These are phyloP conservation scores for Rhizophlyctis rosea DNA, from an alignment of 192 early-diverging fungal species.

Conservation along the genomic window DNA sequence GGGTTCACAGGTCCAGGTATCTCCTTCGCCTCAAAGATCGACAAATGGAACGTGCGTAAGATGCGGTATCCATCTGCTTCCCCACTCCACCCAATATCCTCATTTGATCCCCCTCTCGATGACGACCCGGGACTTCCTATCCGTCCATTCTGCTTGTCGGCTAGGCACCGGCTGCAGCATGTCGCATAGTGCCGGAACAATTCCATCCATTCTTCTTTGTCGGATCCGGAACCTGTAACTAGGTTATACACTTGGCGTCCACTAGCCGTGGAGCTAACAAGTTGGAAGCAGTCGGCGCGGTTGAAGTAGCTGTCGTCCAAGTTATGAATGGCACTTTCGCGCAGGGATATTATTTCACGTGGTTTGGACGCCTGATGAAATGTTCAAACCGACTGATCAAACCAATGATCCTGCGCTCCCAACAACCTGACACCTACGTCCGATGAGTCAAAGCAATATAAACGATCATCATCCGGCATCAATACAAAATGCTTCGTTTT, in stretches of 20 bases:
- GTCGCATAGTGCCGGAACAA: slow-evolving; percentile 18
- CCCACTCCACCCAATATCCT: neutral
- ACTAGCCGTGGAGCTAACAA: slow-evolving; percentile 16
- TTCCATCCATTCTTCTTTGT: slow-evolving; percentile 35
- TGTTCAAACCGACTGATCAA: neutral
- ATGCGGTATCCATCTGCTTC: slow-evolving; percentile 7
- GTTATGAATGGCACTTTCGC: slow-evolving; percentile 24
- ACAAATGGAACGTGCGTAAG: slow-evolving; percentile 21
- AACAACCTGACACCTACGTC: neutral
- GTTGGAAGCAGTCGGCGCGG: slow-evolving; percentile 36
- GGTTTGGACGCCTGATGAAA: slow-evolving; percentile 13
- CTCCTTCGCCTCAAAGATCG: slow-evolving; percentile 45
- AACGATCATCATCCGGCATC: slow-evolving; percentile 21
- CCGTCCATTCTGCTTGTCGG: neutral
- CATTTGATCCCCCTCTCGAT: neutral
- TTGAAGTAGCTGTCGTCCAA: slow-evolving; percentile 44
- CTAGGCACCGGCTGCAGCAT: slow-evolving; percentile 29
- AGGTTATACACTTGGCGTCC: slow-evolving; percentile 38
- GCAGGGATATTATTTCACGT: slow-evolving; percentile 31
- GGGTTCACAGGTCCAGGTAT: slow-evolving; percentile 13
- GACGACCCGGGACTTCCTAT: slow-evolving; percentile 4
- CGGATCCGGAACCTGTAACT: slow-evolving; percentile 29
- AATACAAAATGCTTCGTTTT: slow-evolving; percentile 36
- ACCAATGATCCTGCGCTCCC: neutral
- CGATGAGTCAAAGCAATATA: slow-evolving; percentile 37